phyloP scores from a whole-genome alignment of 352 stramenopile species.

The Phytophthora nicotianae region DNA sequence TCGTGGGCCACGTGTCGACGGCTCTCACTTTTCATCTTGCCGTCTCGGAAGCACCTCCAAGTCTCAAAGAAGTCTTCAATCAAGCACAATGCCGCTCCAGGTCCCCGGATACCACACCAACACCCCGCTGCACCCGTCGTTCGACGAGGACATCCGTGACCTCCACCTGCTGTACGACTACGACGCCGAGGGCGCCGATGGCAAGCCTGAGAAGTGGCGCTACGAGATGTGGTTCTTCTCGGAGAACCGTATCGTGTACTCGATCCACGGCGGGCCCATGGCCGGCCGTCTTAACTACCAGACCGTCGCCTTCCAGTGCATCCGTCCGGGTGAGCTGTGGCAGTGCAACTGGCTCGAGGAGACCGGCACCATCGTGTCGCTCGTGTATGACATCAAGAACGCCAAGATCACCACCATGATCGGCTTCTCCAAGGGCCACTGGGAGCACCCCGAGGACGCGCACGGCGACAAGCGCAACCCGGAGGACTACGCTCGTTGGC shows the following conservation, averaged over 20 bases:
- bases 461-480: slow-evolving; percentile 69
- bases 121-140: slow-evolving; percentile 56
- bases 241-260: slow-evolving; percentile 59
- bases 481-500: slow-evolving; percentile 55
- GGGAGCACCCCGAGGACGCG: slow-evolving; percentile 48
- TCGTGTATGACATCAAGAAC: slow-evolving; percentile 59
- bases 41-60: slow-evolving; percentile 25
- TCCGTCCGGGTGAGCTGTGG: slow-evolving; percentile 59
- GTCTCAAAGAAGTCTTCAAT: slow-evolving; percentile 26
- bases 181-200: slow-evolving; percentile 42
- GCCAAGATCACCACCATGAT: slow-evolving; percentile 62
- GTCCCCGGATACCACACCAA: slow-evolving; percentile 64
- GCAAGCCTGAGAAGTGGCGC: slow-evolving; percentile 59
- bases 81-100: slow-evolving; percentile 36
- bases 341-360: slow-evolving; percentile 71
- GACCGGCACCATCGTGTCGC: slow-evolving; percentile 55
- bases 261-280: slow-evolving; percentile 63
- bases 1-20: slow-evolving; percentile 21
- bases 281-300: slow-evolving; percentile 62
- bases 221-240: slow-evolving; percentile 73
- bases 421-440: slow-evolving; percentile 63
- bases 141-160: slow-evolving; percentile 62
- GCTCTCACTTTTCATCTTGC: slow-evolving; percentile 39
- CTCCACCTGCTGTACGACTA: slow-evolving; percentile 64
- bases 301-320: slow-evolving; percentile 62